Conservation (phyloP, 2,329 filamentous ascomycete genomes). For the Fusarium temperatum region DNA sequence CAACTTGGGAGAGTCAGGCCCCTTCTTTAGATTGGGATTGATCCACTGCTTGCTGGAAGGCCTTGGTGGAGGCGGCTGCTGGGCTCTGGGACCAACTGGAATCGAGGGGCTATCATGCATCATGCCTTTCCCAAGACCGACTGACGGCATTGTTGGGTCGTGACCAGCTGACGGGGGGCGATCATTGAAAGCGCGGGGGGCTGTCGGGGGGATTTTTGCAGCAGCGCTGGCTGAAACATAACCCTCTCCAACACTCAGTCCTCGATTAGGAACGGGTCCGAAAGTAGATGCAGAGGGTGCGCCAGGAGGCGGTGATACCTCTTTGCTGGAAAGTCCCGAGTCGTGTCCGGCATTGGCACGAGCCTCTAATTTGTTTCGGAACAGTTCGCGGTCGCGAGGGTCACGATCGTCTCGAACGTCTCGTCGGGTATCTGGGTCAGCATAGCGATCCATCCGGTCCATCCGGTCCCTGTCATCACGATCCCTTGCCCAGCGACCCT, state of each 20-base stretch:
- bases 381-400: constrained; percentile 54
- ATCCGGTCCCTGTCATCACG: constrained; percentile 63
- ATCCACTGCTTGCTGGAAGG: constrained; percentile 69
- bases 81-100: constrained; percentile 63
- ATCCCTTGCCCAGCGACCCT: constrained; percentile 67
- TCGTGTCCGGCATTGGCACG: constrained; percentile 60
- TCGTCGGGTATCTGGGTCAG: constrained; percentile 52
- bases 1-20: constrained; percentile 62
- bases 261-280: constrained; percentile 62
- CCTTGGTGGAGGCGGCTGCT: constrained; percentile 55
- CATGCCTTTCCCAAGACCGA: constrained; percentile 53
- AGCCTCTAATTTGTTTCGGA: constrained; percentile 60
- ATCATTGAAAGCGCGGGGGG: constrained; percentile 62
- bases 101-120: constrained; percentile 58
- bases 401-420: constrained; percentile 61
- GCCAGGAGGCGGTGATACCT: constrained; percentile 65
- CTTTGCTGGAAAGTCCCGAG: constrained; percentile 55
- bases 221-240: constrained; percentile 44
- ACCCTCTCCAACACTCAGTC: constrained; percentile 46
- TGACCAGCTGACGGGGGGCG: constrained; percentile 56
- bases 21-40: constrained; percentile 62
- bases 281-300: constrained; percentile 68
- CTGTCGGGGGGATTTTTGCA: constrained; percentile 63
- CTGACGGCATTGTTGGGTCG: constrained; percentile 49
- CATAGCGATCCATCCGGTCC: constrained; percentile 55